Percentiles rank a stretch among this genome's conserved stretches.
These are phyloP conservation scores for Aspergillus uvarum DNA, from an alignment of 2,329 filamentous ascomycete species.

Conservation along the genomic window DNA sequence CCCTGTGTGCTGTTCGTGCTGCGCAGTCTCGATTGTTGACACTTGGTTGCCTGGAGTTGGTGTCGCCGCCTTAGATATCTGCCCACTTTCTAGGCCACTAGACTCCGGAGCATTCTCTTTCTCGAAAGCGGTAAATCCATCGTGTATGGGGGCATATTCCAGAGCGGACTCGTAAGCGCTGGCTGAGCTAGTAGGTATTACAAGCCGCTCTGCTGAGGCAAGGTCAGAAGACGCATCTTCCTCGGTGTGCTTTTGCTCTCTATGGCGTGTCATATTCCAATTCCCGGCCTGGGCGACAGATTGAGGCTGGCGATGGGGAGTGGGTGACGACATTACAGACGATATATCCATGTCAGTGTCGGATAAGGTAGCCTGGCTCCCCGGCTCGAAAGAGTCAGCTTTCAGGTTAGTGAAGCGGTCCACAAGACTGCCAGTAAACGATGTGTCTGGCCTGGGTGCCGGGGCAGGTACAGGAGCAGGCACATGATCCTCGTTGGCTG, in stretches of 20 bases:
- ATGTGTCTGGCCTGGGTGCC: constrained; percentile 10
- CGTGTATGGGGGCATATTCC: neutral
- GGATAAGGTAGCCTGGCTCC: constrained; percentile 7
- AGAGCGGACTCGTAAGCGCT: neutral
- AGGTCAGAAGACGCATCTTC: neutral
- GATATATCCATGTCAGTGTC: constrained; percentile 18
- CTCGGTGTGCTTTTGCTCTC: neutral
- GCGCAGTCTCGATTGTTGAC: neutral
- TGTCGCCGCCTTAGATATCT: neutral
- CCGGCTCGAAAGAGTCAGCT: constrained; percentile 22
- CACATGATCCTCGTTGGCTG: constrained; percentile 4
- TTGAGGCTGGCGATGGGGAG: neutral
- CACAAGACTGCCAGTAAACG: constrained; percentile 30
- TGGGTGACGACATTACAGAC: constrained; percentile 8
- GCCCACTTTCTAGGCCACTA: neutral
- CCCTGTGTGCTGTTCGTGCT: neutral
- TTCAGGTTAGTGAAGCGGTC: constrained; percentile 26
- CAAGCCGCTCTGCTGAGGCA: neutral
- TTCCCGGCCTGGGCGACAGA: neutral
- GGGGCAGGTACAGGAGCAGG: constrained; percentile 1
- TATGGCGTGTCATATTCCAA: neutral
- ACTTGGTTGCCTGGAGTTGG: neutral
- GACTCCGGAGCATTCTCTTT: neutral
- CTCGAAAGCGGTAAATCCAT: neutral
- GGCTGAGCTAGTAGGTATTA: neutral